Evolutionary conservation across 768 basidiomycete genomes (phyloP).

Genomic region (Lanmaoa pseudosensibilis): DNA sequence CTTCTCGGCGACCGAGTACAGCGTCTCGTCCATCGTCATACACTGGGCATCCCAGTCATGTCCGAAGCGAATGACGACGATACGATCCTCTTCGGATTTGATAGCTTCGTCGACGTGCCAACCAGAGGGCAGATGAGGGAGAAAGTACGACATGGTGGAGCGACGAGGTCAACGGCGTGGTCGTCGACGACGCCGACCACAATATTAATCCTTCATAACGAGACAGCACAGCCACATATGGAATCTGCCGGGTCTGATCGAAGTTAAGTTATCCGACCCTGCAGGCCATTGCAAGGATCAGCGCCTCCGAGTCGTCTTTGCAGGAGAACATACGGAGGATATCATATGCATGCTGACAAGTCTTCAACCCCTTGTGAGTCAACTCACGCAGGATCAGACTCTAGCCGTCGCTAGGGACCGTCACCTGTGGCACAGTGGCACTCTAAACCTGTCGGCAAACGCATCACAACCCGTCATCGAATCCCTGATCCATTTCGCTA

Average conservation of each 20-base stretch:
- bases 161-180: background rate
- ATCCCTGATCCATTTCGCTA: too few species aligned
- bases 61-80: conserved; percentile 93
- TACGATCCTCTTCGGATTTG: conserved; percentile 94
- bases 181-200: too few species aligned
- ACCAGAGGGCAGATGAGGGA: conserved; percentile 84
- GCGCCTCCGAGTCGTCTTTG: background rate
- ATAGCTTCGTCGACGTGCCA: conserved; percentile 99
- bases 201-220: too few species aligned
- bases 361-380: too few species aligned
- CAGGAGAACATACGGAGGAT: background rate
- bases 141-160: conserved; percentile 76
- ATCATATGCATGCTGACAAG: too few species aligned
- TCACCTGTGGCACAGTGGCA: background rate
- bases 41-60: conserved; percentile 93
- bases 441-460: too few species aligned
- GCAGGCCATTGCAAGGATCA: background rate
- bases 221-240: background rate
- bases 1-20: conserved; percentile 89
- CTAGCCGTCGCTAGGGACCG: background rate
- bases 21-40: conserved; percentile 99
- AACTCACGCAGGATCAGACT: background rate
- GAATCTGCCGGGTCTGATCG: background rate
- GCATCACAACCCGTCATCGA: too few species aligned
- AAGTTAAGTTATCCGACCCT: background rate